These are phyloP conservation scores for Dillenia suffruticosa DNA, from an alignment of 164 flowering plant species.

Conservation along the genomic window DNA sequence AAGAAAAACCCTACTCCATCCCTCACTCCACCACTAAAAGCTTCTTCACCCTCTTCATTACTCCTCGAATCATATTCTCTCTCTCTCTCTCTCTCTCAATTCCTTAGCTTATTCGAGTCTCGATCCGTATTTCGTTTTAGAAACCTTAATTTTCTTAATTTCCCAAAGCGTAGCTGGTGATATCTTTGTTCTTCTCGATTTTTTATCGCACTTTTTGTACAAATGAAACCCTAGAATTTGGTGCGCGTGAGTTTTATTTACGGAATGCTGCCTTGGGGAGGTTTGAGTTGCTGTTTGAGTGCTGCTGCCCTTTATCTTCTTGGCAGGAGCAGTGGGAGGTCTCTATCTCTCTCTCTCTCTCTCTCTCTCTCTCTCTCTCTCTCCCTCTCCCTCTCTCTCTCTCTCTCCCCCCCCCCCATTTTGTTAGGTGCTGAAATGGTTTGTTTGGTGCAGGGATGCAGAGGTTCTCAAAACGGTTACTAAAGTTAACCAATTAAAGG, in stretches of 20 bases:
- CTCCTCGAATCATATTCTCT: conserved; percentile 6
- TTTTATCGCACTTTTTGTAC: not conserved
- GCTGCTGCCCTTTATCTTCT: conserved; percentile 92
- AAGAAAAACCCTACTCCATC: no score
- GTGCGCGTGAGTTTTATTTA: not conserved
- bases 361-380: not conserved
- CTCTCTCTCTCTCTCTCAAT: not conserved
- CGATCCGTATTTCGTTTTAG: not conserved
- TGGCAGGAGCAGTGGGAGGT: conserved; percentile 93
- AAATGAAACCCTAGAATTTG: not conserved
- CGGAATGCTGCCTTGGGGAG: conserved; percentile 90
- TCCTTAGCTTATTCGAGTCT: not conserved
- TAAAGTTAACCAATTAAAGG: conserved; percentile 82
- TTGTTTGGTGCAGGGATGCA: conserved; percentile 59
- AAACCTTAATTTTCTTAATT: not conserved
- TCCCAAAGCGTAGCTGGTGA: not conserved
- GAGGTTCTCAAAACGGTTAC: conserved; percentile 66
- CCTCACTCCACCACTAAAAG: no score
- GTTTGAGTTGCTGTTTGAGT: conserved; percentile 83
- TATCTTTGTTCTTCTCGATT: not conserved
- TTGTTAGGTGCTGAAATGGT: not conserved
- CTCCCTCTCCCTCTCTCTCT: conserved; percentile 8
- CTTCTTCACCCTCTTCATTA: conserved; percentile 4
- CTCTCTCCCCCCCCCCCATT: not conserved
- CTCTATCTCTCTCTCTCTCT: not conserved